phyloP scores from a whole-genome alignment of 148 eudicot genomes.

The Chenopodium album region DNA sequence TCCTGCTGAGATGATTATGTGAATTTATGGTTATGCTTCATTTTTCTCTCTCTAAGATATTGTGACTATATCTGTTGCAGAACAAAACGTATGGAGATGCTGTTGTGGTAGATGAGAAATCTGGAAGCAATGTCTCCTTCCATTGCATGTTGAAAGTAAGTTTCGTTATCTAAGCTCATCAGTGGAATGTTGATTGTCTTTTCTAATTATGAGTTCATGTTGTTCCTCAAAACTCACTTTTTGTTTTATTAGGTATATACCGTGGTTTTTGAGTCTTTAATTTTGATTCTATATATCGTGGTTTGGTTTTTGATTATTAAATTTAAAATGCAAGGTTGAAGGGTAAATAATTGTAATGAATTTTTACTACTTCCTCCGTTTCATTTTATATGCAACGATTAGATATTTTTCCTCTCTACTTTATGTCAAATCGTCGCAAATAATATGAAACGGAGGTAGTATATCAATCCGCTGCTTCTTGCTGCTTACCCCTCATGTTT shows the following conservation, averaged over 20 bases:
- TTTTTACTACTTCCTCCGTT: background rate
- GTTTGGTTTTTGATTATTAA: background rate
- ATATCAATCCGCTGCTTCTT: background rate
- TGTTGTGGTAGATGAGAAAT: conserved; percentile 36
- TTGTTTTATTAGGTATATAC: background rate
- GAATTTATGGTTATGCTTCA: background rate
- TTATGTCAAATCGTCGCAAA: too few species aligned
- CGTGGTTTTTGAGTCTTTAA: background rate
- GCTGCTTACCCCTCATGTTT: background rate
- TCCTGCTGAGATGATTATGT: background rate
- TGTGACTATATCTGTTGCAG: conserved; percentile 26
- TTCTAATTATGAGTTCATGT: background rate
- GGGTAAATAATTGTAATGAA: background rate
- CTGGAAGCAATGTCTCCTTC: conserved; percentile 38
- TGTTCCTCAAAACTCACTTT: background rate
- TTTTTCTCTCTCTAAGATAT: background rate
- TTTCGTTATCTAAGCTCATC: conserved; percentile 2
- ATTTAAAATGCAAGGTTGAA: background rate
- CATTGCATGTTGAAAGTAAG: conserved; percentile 58
- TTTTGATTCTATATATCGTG: background rate
- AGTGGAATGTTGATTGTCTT: background rate
- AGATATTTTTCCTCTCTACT: too few species aligned
- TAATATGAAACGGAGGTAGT: too few species aligned
- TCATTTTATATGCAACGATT: too few species aligned
- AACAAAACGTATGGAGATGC: conserved; percentile 29